Conservation (phyloP, 768 basidiomycete species). For the Amyloporia xantha region DNA sequence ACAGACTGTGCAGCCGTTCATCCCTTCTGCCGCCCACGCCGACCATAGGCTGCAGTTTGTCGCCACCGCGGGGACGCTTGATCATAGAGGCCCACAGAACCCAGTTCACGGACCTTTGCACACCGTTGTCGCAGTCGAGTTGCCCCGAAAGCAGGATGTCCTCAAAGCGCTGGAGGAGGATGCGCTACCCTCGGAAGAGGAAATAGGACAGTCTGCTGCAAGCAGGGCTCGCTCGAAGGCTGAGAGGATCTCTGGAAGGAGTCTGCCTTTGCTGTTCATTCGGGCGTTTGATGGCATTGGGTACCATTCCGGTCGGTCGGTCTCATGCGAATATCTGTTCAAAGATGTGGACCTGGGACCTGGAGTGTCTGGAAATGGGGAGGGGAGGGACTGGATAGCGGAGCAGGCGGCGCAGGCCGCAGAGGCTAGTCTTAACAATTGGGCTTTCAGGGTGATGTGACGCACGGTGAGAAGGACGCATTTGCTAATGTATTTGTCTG, state of each 20-base stretch:
- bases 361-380: conserved; percentile 30
- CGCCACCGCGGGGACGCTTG: conserved; percentile 6
- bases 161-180: conserved; percentile 76
- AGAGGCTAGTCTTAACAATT: conserved; percentile 63
- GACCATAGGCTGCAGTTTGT: conserved; percentile 5
- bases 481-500: conserved; percentile 10
- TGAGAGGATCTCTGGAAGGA: conserved; percentile 52
- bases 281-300: conserved; percentile 80
- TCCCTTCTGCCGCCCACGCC: conserved; percentile 28
- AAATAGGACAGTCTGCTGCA: conserved; percentile 29
- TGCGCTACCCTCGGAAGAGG: conserved; percentile 35
- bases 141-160: conserved; percentile 72
- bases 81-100: not conserved
- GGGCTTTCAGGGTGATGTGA: conserved; percentile 75
- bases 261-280: conserved; percentile 75
- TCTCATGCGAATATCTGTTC: conserved; percentile 78
- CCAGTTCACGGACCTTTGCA: conserved; percentile 43
- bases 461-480: not conserved
- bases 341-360: conserved; percentile 54
- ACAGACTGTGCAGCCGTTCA: conserved; percentile 55
- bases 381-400: conserved; percentile 65
- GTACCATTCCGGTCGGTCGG: conserved; percentile 80
- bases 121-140: conserved; percentile 78
- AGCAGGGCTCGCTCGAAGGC: conserved; percentile 1
- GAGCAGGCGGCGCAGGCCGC: conserved; percentile 50